Base-by-base conservation (phyloP, 2,329 filamentous ascomycete species). In the Anisogramma anomala region DNA sequence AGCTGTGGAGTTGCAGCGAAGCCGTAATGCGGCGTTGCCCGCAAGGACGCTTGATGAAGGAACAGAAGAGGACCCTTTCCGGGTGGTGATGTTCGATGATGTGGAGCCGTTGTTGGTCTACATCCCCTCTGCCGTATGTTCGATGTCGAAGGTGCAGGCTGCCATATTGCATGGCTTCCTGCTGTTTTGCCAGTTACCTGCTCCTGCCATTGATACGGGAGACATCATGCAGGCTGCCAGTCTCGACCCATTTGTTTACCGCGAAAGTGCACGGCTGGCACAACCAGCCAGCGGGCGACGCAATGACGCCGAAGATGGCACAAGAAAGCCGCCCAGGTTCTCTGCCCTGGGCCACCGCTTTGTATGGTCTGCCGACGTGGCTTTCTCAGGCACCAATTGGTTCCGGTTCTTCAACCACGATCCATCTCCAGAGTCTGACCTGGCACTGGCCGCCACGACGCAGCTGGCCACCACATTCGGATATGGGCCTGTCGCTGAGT, bases 1-100 rank as follows among this genome's bases (percentile, higher is more conserved):
- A 1, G 52, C 52, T 0, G 46, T 68, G 10, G 87, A 93, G 54
- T 55, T 58, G n/a, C 58, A 64, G 9, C 63, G 62, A 20, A 64
- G 65, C 1, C 47, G 53, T 11, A 60, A 62, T 31, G 68, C 79
- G 7, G 66, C 63, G 30, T 63, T 78, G 42, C 84, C 87, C 5
- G 83, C 83, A 13, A 74, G 83, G 36, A 82, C 82, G 0, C 66
- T 82, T 46, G 86, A 95, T 55, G 78, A 86, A 19, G 70, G 75
- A 2, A 74, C 72, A 13, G 81, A 85, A 48, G 81, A 88, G 44
- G 89, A 95, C 53, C 83, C 86, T 0, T 94, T 83, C 50, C 74
- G 87, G 26, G 75, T 91, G 3, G 73, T 94, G 33, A 74, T 95
- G 53, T 87, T 79, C 50, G 74, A 77, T 0, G 91, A 96, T 55